Base-by-base conservation (phyloP, 2,329 filamentous ascomycete genomes). In the Plenodomus lindquistii region DNA sequence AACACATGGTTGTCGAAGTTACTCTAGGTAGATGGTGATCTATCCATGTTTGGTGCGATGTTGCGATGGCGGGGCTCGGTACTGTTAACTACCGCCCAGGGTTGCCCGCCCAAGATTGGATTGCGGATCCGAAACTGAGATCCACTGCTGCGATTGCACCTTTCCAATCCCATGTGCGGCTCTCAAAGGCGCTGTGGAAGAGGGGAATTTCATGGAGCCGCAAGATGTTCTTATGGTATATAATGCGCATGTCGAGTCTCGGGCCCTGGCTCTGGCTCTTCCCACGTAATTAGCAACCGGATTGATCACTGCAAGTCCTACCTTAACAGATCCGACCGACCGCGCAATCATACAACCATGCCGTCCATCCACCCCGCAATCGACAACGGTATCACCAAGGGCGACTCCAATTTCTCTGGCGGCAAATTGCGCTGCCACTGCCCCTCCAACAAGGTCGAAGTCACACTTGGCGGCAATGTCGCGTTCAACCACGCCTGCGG, bases 401-500 rank as follows among this genome's bases (percentile, higher is more conserved):
- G 85, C 55, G 65, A 74, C 42, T 42, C 77, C 24, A 73, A 75
- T 71, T 84, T 84, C 70, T 38, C 76, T 0, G 85, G 85, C 48
- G 85, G 85, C 48, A 84, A 77, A 43, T 78, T 88, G 8, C 75
- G 75, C 67, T 88, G 85, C 77, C 79, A 80, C 61, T 88, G 85
- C 75, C 46, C 71, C 10, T 73, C 59, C 53, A 67, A 79, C 66
- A 80, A 79, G 20, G 81, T 88, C 50, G 79, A 83, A 61, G 77
- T 88, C 18, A 78, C 77, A 0, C 76, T 88, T 34, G 68, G 60
- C 48, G 74, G 79, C 65, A 82, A 87, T 59, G 81, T 88, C 46
- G 74, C 78, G 2, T 84, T 87, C 76, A 87, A 88, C 76, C 85
- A 88, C 72, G 84, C 83, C 46, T 88, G 85, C 71, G 85, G 85